Percentiles rank a stretch among this genome's conserved stretches.
phyloP scores from a whole-genome alignment of 2,329 filamentous ascomycete genomes.

The Ascochyta fabae region DNA sequence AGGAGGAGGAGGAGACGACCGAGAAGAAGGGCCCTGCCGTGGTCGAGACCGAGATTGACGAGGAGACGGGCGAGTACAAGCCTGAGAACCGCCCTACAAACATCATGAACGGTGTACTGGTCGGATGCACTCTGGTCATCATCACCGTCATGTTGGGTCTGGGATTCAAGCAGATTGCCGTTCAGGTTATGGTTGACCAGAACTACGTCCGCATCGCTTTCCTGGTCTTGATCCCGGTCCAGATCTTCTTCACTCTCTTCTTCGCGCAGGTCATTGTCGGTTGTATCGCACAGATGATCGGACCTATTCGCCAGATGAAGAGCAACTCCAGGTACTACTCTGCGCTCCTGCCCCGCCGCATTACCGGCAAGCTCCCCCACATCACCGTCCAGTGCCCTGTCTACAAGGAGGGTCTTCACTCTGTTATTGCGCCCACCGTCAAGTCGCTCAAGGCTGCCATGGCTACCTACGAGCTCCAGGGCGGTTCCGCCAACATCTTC shows the following conservation, averaged over 20 bases:
- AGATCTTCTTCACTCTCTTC: conserved; percentile 84
- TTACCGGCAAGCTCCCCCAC: conserved; percentile 68
- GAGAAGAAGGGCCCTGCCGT: conserved; percentile 58
- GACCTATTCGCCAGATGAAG: conserved; percentile 74
- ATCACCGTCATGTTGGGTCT: conserved; percentile 72
- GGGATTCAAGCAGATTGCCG: conserved; percentile 72
- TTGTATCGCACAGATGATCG: conserved; percentile 76
- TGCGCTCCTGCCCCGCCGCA: conserved; percentile 67
- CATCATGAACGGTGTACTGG: conserved; percentile 72
- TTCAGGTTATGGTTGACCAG: conserved; percentile 70
- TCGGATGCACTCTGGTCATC: conserved; percentile 69
- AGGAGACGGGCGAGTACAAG: conserved; percentile 72
- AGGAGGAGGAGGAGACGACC: conserved; percentile 58
- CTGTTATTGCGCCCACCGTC: conserved; percentile 76
- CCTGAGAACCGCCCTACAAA: conserved; percentile 71
- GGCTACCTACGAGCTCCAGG: conserved; percentile 57
- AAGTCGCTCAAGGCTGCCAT: conserved; percentile 73
- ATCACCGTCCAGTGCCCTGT: conserved; percentile 80
- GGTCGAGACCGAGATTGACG: conserved; percentile 67
- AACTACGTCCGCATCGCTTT: conserved; percentile 69
- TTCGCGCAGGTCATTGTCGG: conserved; percentile 80
- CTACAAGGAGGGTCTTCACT: conserved; percentile 79
- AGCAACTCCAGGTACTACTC: conserved; percentile 83
- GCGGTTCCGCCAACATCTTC: conserved; percentile 70
- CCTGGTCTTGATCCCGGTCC: conserved; percentile 69